Evolutionary conservation across 345 rosid genomes (phyloP).

Genomic region (Eutrema heterophyllum): DNA sequence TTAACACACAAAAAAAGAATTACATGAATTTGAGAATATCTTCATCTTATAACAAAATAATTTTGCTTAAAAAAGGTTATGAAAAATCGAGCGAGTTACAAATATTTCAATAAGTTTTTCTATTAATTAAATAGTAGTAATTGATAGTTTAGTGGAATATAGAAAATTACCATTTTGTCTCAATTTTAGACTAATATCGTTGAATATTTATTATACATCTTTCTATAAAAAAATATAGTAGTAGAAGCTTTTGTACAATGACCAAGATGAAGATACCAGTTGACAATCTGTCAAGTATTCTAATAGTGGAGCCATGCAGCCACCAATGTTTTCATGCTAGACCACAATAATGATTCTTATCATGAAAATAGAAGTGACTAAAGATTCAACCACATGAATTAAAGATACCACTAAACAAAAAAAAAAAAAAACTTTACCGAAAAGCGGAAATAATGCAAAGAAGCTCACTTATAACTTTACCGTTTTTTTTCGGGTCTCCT

Average conservation of each 20-base stretch:
- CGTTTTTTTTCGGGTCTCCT: too few species aligned
- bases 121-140: too few species aligned
- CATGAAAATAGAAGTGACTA: background rate
- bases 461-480: too few species aligned
- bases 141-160: background rate
- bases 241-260: too few species aligned
- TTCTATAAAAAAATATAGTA: too few species aligned
- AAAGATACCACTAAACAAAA: too few species aligned
- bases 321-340: background rate
- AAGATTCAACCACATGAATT: background rate
- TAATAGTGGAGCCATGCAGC: background rate
- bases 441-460: too few species aligned
- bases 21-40: background rate
- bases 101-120: background rate
- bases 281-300: background rate
- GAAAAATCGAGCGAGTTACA: background rate
- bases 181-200: too few species aligned
- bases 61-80: background rate
- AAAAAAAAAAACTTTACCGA: too few species aligned
- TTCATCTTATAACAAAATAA: background rate
- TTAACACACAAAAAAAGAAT: background rate
- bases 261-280: too few species aligned
- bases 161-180: too few species aligned
- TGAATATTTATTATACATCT: too few species aligned
- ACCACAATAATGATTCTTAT: background rate